phyloP scores from a whole-genome alignment of 2,329 filamentous ascomycete genomes.

The Triangularia setosa region DNA sequence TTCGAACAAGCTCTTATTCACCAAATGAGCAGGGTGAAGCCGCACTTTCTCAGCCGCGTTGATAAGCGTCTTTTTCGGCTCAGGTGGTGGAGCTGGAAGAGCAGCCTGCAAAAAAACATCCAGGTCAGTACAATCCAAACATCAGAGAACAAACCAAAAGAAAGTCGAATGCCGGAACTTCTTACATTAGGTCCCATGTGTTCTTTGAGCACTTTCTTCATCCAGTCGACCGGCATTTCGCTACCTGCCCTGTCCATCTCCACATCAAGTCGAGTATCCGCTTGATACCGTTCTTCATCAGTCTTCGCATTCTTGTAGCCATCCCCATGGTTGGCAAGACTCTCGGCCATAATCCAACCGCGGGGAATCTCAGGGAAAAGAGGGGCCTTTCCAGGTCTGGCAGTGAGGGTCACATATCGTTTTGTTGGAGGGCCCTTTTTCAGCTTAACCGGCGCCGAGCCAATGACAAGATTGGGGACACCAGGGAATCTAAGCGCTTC shows the following conservation, averaged over 20 bases:
- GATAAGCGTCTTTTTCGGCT: conserved; percentile 17
- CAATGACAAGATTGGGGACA: conserved; percentile 24
- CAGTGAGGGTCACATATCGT: conserved; percentile 23
- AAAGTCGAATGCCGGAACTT: not conserved
- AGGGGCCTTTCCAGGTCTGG: conserved; percentile 22
- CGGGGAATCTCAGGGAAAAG: conserved; percentile 21
- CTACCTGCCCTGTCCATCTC: conserved; percentile 20
- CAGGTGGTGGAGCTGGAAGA: conserved; percentile 12
- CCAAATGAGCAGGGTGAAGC: conserved; percentile 20
- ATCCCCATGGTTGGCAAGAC: conserved; percentile 23
- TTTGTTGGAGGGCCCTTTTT: conserved; percentile 24
- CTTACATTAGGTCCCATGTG: not conserved
- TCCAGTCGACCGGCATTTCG: conserved; percentile 22
- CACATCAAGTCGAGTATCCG: conserved; percentile 24
- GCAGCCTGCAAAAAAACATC: conserved; percentile 6
- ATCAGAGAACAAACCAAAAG: not conserved
- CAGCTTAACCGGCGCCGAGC: conserved; percentile 19
- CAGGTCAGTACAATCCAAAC: not conserved
- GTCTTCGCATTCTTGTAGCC: conserved; percentile 22
- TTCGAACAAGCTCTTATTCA: conserved; percentile 6
- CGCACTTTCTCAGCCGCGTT: conserved; percentile 19
- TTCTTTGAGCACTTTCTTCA: conserved; percentile 16
- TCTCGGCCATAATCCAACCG: conserved; percentile 25
- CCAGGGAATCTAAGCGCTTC: conserved; percentile 15
- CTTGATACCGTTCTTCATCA: conserved; percentile 21